Percentiles rank a stretch among this genome's conserved stretches.
Conservation (phyloP, 495 filamentous ascomycete species). For the Aspergillus ostianus region DNA sequence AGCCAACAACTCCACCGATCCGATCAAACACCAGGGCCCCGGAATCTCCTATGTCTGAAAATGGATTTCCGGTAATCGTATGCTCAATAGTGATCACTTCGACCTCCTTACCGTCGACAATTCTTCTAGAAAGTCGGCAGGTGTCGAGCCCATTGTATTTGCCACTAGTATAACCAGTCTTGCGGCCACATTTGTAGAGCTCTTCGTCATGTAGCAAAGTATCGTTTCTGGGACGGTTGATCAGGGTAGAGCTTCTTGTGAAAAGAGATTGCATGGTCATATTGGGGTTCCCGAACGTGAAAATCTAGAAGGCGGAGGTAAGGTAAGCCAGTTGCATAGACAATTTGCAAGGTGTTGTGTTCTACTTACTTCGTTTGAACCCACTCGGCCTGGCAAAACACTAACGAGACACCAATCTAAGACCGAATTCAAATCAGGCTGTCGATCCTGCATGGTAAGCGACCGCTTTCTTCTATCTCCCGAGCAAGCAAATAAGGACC, state of each 20-base stretch:
- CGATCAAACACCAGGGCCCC: neutral
- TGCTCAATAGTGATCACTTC: neutral
- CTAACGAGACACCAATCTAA: neutral
- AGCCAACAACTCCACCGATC: neutral
- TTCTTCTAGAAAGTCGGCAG: neutral
- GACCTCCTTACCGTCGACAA: neutral
- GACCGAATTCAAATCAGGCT: neutral
- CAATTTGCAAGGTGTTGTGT: no score
- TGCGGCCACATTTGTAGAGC: constrained; percentile 1
- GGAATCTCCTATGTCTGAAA: neutral
- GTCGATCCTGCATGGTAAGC: no score
- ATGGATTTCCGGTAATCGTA: neutral
- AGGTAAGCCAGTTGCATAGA: no score
- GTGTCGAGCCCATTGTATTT: neutral
- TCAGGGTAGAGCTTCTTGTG: neutral
- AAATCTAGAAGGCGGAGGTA: no score
- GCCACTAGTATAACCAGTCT: neutral
- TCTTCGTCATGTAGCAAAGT: neutral
- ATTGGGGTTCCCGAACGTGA: neutral
- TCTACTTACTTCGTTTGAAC: no score
- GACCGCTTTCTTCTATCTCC: neutral
- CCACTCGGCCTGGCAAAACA: neutral
- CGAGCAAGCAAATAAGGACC: neutral
- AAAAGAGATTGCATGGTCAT: neutral
- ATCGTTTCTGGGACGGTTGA: neutral